Base-by-base conservation (phyloP, 2,329 filamentous ascomycete species). In the Penicillium sp. region DNA sequence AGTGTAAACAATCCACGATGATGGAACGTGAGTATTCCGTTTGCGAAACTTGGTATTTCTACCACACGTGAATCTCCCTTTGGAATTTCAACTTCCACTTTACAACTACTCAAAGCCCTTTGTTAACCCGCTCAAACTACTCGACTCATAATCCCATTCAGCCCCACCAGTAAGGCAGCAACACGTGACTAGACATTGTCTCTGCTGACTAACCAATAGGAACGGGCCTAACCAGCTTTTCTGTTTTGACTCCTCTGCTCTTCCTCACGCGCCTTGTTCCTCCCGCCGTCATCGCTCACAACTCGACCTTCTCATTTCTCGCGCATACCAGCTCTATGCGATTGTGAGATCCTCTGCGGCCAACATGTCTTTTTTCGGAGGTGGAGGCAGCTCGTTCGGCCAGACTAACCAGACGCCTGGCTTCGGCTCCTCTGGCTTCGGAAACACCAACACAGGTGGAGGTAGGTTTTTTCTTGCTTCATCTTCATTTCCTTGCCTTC, bases 321-420 rank as follows among this genome's bases (percentile, higher is more conserved):
- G 35, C 25, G 37, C 30, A 30, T 30, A 22, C 18, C 13, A 36
- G 26, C 40, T 40, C 17, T 41, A 50, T 49, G 47, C 27, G 55
- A 54, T 47, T 45, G 60, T 64, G 55, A 40, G 35, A 43, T 44
- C 45, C 44, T 42, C 40, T 50, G 42, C 47, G 50, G 46, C 45
- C 51, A 62, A 50, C 43, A 65, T 65, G 60, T 65, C 61, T 52
- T 62, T 69, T 55, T 70, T 72, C 57, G 66, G 69, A 52, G 73
- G 76, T 56, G 66, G 69, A 54, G 74, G 76, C 9, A 22, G 18
- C 18, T 5, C 5, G 69, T 82, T 82, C 64, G 77, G 77, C 65
- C 71, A 73, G 56, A 78, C 74, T 58, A 64, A 67, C 52, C 62
- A 68, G 64, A 70, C 57, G 48, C 57, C 60, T 36, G 59, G 56